Conservation (phyloP, 208 protist species). For the Angomonas ambiguus region DNA sequence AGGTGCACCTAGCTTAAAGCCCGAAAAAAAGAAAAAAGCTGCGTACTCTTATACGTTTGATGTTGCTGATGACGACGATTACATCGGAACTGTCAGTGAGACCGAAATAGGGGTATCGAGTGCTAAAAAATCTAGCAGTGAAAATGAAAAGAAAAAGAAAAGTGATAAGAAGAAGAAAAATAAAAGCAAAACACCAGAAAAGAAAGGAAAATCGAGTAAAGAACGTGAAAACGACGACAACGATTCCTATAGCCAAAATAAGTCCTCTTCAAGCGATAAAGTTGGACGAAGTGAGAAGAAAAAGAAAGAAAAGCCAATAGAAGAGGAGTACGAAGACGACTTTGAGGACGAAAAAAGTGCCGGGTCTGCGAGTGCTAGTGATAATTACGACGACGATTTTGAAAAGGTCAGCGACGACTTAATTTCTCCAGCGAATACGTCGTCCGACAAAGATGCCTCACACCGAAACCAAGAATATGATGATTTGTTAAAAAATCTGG, state of each 20-base stretch:
- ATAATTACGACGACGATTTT: slow-evolving; percentile 19
- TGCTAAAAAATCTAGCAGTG: slow-evolving; percentile 4
- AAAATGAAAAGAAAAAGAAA: slow-evolving; percentile 29
- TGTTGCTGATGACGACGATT: slow-evolving; percentile 51
- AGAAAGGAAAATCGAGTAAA: slow-evolving; percentile 23
- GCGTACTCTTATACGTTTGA: slow-evolving; percentile 21
- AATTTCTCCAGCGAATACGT: slow-evolving; percentile 20
- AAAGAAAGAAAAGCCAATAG: slow-evolving; percentile 15
- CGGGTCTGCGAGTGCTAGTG: not conserved
- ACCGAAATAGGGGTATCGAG: slow-evolving; percentile 21
- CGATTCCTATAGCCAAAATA: too few relatives aligned
- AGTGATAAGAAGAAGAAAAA: slow-evolving; percentile 21
- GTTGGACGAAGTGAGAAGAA: slow-evolving; percentile 25
- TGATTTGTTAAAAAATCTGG: slow-evolving; percentile 14
- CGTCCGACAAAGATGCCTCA: slow-evolving; percentile 16
- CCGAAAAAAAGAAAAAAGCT: slow-evolving; percentile 22
- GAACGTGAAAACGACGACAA: slow-evolving; percentile 17
- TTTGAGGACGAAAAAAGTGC: slow-evolving; percentile 21
- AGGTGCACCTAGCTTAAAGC: slow-evolving; percentile 51
- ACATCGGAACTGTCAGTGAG: slow-evolving; percentile 26
- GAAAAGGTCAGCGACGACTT: slow-evolving; percentile 50
- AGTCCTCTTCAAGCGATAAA: slow-evolving; percentile 1
- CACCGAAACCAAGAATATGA: slow-evolving; percentile 21
- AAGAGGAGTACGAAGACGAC: slow-evolving; percentile 37
- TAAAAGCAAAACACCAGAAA: slow-evolving; percentile 7